Conservation (phyloP, 805 yeast species). For the Candida morakotiae region DNA sequence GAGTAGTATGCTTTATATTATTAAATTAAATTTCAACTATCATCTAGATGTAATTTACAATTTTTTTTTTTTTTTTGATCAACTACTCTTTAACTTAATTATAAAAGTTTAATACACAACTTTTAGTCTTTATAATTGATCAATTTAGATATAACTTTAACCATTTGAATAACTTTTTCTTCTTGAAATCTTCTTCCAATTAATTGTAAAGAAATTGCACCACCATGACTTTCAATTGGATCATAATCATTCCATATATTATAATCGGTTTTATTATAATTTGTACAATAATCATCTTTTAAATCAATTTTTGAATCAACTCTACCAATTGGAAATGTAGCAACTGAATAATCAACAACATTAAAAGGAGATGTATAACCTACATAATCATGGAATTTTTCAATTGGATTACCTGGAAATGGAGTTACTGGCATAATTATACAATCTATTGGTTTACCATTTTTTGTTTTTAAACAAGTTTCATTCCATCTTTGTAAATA, state of each 20-base stretch:
- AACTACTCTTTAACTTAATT: too few species aligned
- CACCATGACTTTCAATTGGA: slow-evolving; percentile 50
- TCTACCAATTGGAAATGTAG: slow-evolving; percentile 52
- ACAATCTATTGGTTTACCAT: slow-evolving; percentile 40
- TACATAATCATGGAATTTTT: slow-evolving; percentile 20
- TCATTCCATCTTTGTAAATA: slow-evolving; percentile 40
- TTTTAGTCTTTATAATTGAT: slow-evolving; percentile 5
- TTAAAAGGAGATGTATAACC: slow-evolving; percentile 43
- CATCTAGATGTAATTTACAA: too few species aligned
- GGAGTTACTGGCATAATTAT: slow-evolving; percentile 47
- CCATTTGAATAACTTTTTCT: slow-evolving; percentile 52
- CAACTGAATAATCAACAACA: slow-evolving; percentile 20
- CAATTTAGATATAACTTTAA: slow-evolving; percentile 21
- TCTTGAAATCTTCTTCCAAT: slow-evolving; percentile 59
- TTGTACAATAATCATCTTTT: slow-evolving; percentile 18
- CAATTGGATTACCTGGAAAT: slow-evolving; percentile 34
- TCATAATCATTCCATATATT: slow-evolving; percentile 38
- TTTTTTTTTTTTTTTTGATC: too few species aligned
- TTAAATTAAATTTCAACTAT: too few species aligned
- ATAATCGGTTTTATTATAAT: slow-evolving; percentile 40
- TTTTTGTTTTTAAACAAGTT: slow-evolving; percentile 26
- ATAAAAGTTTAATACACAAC: too few species aligned
- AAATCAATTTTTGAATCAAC: slow-evolving; percentile 44
- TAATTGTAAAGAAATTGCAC: slow-evolving; percentile 64
- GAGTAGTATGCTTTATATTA: too few species aligned